A percentile compares a stretch with the other conserved stretches of the same genome.
Conservation (phyloP, 2,329 filamentous ascomycete species). For the Sordariomycetes sp. region DNA sequence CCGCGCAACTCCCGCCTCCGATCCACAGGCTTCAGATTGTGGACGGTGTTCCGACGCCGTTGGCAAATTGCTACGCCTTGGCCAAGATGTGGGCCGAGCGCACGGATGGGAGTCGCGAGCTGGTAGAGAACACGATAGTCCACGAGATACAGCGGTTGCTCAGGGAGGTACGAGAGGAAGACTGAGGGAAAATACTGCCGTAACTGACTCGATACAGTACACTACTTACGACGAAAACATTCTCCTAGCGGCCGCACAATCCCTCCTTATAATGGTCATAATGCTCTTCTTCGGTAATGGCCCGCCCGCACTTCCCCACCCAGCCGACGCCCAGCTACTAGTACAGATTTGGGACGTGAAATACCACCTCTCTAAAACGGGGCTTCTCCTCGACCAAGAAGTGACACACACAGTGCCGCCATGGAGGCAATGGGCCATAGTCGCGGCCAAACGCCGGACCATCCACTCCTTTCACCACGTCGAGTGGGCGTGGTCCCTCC, state of each 20-base stretch:
- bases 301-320: not conserved
- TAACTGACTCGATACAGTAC: too few relatives aligned
- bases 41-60: too few relatives aligned
- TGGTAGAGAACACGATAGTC: too few relatives aligned
- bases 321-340: slow-evolving; percentile 4
- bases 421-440: slow-evolving; percentile 10
- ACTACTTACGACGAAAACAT: not conserved
- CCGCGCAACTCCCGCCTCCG: too few relatives aligned
- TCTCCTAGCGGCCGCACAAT: slow-evolving; percentile 7
- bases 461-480: slow-evolving; percentile 10
- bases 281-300: slow-evolving; percentile 4
- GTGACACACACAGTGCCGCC: slow-evolving; percentile 2
- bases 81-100: too few relatives aligned
- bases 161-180: too few relatives aligned
- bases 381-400: slow-evolving; percentile 8
- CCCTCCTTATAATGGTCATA: slow-evolving; percentile 6
- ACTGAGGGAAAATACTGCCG: too few relatives aligned
- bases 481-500: slow-evolving; percentile 11
- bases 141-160: too few relatives aligned
- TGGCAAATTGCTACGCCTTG: too few relatives aligned
- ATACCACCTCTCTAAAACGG: slow-evolving; percentile 6
- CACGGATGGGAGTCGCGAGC: too few relatives aligned
- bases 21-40: too few relatives aligned
- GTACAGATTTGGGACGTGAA: slow-evolving; percentile 10
- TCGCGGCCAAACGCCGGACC: slow-evolving; percentile 10